Percentiles rank a stretch among this genome's conserved stretches.
Evolutionary conservation across 108 stramenopile genomes (phyloP).

Genomic region (Pelagomonas calceolata): DNA sequence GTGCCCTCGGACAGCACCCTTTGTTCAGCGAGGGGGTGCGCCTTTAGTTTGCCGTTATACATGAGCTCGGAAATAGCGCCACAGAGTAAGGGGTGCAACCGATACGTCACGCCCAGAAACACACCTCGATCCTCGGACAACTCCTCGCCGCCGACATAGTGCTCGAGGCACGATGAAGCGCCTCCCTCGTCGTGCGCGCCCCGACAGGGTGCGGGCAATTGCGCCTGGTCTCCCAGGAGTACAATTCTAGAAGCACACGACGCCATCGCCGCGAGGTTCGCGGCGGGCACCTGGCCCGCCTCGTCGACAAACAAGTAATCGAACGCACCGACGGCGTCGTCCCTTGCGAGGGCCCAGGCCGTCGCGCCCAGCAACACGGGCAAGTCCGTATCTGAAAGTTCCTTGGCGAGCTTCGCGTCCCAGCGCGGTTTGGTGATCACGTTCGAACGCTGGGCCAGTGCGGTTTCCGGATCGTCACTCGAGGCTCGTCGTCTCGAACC

Average conservation of each 20-base stretch:
- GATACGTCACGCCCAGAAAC: background rate
- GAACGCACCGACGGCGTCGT: background rate
- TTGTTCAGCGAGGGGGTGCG: background rate
- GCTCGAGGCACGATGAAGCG: background rate
- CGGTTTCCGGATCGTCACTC: too few species aligned
- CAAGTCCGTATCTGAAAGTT: background rate
- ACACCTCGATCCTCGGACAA: background rate
- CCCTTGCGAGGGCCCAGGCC: background rate
- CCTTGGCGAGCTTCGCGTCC: background rate
- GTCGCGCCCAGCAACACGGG: background rate
- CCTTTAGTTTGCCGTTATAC: background rate
- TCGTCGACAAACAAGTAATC: background rate
- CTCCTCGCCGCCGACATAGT: background rate
- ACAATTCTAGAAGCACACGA: background rate
- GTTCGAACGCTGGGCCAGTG: background rate
- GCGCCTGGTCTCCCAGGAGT: background rate
- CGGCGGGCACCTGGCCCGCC: background rate
- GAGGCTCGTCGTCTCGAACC: too few species aligned
- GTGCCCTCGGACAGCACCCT: background rate
- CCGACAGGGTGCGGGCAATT: background rate
- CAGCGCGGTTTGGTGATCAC: background rate
- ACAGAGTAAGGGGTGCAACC: background rate
- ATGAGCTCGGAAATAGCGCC: background rate
- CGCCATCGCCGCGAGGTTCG: background rate
- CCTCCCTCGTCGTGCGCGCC: background rate